Evolutionary conservation across 208 protist species (phyloP), one percentile per base, ranked within the genome.

Genomic region (Perkinsela sp.): DNA sequence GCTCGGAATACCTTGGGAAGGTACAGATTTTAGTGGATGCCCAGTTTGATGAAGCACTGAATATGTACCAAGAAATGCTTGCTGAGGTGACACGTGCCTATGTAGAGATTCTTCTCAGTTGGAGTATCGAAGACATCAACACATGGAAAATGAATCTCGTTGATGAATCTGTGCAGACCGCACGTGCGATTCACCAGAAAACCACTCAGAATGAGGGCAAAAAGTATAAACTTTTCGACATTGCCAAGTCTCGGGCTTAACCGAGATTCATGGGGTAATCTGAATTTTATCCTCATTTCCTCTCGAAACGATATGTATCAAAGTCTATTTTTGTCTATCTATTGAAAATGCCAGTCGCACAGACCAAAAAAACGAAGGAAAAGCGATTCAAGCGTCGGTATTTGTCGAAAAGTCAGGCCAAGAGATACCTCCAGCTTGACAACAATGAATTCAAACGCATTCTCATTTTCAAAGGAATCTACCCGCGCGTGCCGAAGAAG

Each of bases 401-500:
- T 73, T 77, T 96, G 22, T 93, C 88, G 28, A 80, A 91, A 32
- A 92, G 84, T 74, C 83, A 92, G 69, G 93, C 94, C 0, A 78
- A 93, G 22, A 83, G 86, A 28, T 78, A 93, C 32, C 83, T 96
- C 31, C 93, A 96, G 79, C 69, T 96, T 30, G 87, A 84, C 69
- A 78, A 85, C 6, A 85, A 90, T 30, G 83, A 94, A 69, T 96
- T 96, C 74, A 80, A 89, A 65, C 85, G 91, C 1, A 76, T 99
- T 30, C 98, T 94, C 80, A 98, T 99, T 66, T 82, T 99, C 31
- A 98, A 98, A 74, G 96, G 96, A 48, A 91, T 99, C 70, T 97
- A 95, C 79, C 96, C 96, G 1, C 90, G 95, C 30, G 94, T 96
- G 31, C 76, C 74, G 67, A 94, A 93, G 72, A 92, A 84, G 77